Conservation (phyloP, 2,329 filamentous ascomycete genomes). For the Remersonia thermophila region DNA sequence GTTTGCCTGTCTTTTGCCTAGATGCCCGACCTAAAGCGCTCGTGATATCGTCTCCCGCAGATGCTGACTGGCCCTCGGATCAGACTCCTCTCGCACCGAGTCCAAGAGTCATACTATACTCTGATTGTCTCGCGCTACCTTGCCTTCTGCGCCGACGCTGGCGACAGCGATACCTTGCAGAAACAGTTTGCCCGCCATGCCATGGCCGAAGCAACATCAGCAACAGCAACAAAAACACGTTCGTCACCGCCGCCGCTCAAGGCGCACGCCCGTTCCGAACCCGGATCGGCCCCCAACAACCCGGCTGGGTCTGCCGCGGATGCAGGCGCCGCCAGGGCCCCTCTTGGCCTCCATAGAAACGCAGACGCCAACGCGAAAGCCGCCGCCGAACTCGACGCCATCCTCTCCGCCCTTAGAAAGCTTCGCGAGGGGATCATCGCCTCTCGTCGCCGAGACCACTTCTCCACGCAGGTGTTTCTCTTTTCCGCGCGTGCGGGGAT, state of each 20-base stretch:
- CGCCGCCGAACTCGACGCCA: conserved; percentile 25
- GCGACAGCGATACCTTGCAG: conserved; percentile 60
- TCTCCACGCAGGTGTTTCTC: conserved; percentile 79
- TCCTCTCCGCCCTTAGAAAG: conserved; percentile 79
- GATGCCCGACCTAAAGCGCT: background rate
- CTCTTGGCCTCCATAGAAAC: too few relatives aligned
- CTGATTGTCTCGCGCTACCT: conserved; percentile 83
- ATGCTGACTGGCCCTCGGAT: conserved; percentile 2
- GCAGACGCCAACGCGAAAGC: conserved; percentile 11
- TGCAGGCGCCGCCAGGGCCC: too few relatives aligned
- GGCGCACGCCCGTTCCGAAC: too few relatives aligned
- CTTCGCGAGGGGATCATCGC: conserved; percentile 82
- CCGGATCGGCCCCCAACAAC: too few relatives aligned
- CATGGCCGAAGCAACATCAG: too few relatives aligned
- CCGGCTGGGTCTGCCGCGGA: too few relatives aligned
- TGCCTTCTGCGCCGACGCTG: conserved; percentile 68
- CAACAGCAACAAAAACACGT: too few relatives aligned
- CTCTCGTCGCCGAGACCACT: conserved; percentile 61
- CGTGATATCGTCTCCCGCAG: background rate
- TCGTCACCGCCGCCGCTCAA: too few relatives aligned
- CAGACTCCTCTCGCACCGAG: conserved; percentile 61
- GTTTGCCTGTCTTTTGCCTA: conserved; percentile 30
- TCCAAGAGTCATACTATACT: conserved; percentile 75
- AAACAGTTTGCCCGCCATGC: conserved; percentile 59
- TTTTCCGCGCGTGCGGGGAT: conserved; percentile 82